Evolutionary conservation across 2,329 filamentous ascomycete species (phyloP), one percentile per base, ranked within the genome.

Genomic region (Colletotrichum tanaceti): DNA sequence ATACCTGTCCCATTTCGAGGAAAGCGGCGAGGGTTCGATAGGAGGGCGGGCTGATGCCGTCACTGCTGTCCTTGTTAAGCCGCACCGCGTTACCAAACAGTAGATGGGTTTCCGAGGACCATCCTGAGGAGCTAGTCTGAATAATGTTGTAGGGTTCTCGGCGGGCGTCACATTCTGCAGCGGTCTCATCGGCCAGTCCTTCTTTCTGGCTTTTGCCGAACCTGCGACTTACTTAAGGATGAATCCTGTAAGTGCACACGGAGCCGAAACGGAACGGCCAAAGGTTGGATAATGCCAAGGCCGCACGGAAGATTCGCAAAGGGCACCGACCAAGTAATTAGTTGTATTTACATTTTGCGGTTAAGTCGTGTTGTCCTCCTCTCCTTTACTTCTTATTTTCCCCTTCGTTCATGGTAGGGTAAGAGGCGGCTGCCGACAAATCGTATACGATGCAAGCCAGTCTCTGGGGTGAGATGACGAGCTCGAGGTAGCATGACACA

Each of bases 251-350:
- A 24, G 22, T 32, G 49, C 24, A 52, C 41, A 32, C 28, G 28
- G 24, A n/a, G 18, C 41, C 43, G 43, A 47, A 46, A 38, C 55
- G 32, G 32, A 35, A 32, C 55, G 11, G 41, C 18, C 6, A 58
- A 58, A 22, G 24, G 9, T 47, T 58, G 28, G n/a, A 47, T 47
- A 58, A 58, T 58, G 43, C 43, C 43, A 47, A 58, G 28, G 55
- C 10, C 41, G 20, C 3, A 4, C 9, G 13, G 5, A 14, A 38
- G 18, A n/a, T 38, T 38, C 4, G 32, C 28, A 38, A 38, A 20
- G 28, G 10, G 18, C 28, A 9, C 16, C 24, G 28, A 35, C 28
- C 24, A 35, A 32, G 20, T n/a, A n/a, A n/a, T n/a, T n/a, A 14
- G 10, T 10, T 16, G 24, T 6, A 7, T 10, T 32, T 32, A 7